phyloP scores from a whole-genome alignment of 441 rosid genomes.

The Populus hybrid region DNA sequence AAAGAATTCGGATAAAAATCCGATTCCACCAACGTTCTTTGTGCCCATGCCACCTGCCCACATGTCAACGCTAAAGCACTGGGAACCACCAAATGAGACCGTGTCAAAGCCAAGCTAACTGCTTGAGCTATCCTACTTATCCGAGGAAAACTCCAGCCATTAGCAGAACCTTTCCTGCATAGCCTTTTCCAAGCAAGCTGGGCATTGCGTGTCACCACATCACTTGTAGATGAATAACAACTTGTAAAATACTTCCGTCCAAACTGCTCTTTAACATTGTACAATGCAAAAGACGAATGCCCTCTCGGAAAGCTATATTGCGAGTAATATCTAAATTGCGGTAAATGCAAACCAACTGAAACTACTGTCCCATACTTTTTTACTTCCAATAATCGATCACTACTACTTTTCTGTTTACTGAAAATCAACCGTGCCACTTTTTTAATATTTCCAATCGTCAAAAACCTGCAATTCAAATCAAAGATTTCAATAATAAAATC shows the following conservation, averaged over 20 bases:
- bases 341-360: constrained; percentile 39
- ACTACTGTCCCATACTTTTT: constrained; percentile 42
- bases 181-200: constrained; percentile 72
- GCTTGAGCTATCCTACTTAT: constrained; percentile 81
- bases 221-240: constrained; percentile 41
- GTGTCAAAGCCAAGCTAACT: constrained; percentile 75
- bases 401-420: constrained; percentile 24
- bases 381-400: constrained; percentile 20
- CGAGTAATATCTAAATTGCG: constrained; percentile 34
- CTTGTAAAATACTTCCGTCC: constrained; percentile 26
- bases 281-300: constrained; percentile 23
- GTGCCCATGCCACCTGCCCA: constrained; percentile 73
- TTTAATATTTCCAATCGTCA: constrained; percentile 43
- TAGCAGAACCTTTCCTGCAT: constrained; percentile 33
- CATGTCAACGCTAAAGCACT: constrained; percentile 54
- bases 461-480: constrained; percentile 44
- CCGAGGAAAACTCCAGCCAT: constrained; percentile 30
- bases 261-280: constrained; percentile 31
- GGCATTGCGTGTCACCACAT: constrained; percentile 44
- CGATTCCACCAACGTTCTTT: constrained; percentile 37
- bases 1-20: constrained; percentile 56
- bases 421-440: constrained; percentile 35
- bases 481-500: not conserved
- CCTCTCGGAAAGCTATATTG: constrained; percentile 40
- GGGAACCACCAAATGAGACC: constrained; percentile 62